phyloP scores from a whole-genome alignment of 768 basidiomycete species.

The Tylopilus sp. region DNA sequence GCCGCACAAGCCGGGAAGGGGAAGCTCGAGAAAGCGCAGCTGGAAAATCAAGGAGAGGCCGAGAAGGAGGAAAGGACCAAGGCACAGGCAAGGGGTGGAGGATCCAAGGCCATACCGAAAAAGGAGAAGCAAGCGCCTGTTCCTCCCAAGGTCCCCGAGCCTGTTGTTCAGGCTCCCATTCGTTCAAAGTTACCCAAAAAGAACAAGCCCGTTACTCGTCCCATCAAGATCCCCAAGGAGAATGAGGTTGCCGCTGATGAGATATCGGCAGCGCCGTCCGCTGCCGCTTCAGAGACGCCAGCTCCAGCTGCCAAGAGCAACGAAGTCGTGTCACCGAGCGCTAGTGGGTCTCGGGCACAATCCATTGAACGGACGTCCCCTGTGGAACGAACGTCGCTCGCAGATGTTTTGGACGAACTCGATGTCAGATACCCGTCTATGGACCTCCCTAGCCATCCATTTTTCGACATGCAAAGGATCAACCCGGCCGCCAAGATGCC shows the following conservation, averaged over 20 bases:
- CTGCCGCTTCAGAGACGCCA: constrained; percentile 47
- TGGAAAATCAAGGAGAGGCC: constrained; percentile 26
- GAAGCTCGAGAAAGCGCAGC: constrained; percentile 33
- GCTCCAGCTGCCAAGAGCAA: constrained; percentile 34
- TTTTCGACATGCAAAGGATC: constrained; percentile 71
- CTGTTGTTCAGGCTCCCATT: constrained; percentile 62
- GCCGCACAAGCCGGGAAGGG: constrained; percentile 36
- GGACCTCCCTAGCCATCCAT: constrained; percentile 65
- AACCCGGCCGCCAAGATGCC: constrained; percentile 78
- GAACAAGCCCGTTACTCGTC: constrained; percentile 61
- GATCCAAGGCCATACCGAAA: constrained; percentile 23
- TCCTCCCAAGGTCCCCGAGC: constrained; percentile 29
- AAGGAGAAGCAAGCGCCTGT: constrained; percentile 23
- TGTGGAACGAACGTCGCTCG: constrained; percentile 47
- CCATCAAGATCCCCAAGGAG: constrained; percentile 58
- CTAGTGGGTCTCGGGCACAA: constrained; percentile 57
- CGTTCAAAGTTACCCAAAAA: constrained; percentile 85
- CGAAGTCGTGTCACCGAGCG: constrained; percentile 42
- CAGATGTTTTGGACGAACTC: constrained; percentile 67
- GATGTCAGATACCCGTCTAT: constrained; percentile 57
- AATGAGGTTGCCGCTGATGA: constrained; percentile 44
- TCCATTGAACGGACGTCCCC: constrained; percentile 52
- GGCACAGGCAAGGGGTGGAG: constrained; percentile 23
- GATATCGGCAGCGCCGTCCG: constrained; percentile 40
- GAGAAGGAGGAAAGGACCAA: constrained; percentile 30